These are phyloP conservation scores for Candida maesae DNA, from an alignment of 805 yeast species.

Conservation along the genomic window DNA sequence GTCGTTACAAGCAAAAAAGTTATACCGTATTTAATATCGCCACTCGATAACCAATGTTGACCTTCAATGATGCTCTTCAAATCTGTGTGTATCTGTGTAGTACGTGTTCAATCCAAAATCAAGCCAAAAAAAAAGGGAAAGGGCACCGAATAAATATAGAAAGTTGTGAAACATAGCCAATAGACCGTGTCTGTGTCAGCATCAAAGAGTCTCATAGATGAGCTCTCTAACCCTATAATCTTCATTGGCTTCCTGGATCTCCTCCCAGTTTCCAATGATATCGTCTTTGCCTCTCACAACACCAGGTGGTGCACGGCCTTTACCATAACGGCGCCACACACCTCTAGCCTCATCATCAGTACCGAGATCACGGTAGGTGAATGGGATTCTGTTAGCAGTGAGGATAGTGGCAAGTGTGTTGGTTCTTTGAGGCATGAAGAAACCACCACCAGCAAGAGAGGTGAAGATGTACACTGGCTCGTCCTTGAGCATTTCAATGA, in stretches of 20 bases:
- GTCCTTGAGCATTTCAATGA: slow-evolving; percentile 26
- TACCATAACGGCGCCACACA: slow-evolving; percentile 73
- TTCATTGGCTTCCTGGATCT: slow-evolving; percentile 83
- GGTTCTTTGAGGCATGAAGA: slow-evolving; percentile 73
- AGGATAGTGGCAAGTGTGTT: slow-evolving; percentile 71
- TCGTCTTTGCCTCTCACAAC: slow-evolving; percentile 80
- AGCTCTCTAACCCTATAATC: slow-evolving; percentile 61
- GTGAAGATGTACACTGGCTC: slow-evolving; percentile 77
- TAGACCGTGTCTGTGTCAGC: no score
- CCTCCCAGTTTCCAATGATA: slow-evolving; percentile 81
- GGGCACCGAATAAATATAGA: no score
- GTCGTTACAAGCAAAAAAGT: no score
- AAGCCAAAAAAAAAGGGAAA: no score
- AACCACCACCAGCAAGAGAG: slow-evolving; percentile 82
- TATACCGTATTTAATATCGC: no score
- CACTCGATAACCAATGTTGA: no score
- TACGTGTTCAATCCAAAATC: no score
- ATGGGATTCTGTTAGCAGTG: slow-evolving; percentile 66
- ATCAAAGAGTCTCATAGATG: slow-evolving; percentile 57
- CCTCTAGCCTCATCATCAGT: slow-evolving; percentile 83
- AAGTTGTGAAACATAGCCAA: no score
- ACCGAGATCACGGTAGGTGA: slow-evolving; percentile 72
- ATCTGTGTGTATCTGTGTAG: no score
- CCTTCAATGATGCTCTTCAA: no score
- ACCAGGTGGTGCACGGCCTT: slow-evolving; percentile 78